Percentiles rank a stretch among this genome's conserved stretches.
Conservation (phyloP, 176 grass and related monocot species). For the Rhynchospora pubera region DNA sequence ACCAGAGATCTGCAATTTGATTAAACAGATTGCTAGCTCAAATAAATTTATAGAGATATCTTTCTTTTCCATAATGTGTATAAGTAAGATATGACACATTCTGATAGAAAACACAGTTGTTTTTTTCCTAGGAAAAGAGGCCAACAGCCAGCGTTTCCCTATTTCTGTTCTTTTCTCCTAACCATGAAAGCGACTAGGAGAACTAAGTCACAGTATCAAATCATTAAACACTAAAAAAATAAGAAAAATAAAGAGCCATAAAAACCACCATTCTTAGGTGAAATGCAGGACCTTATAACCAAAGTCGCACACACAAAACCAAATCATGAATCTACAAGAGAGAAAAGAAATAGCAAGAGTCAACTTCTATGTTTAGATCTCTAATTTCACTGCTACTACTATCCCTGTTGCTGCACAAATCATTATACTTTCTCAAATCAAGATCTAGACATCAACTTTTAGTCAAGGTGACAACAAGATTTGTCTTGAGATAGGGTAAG, state of each 20-base stretch:
- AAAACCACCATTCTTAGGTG: conserved; percentile 10
- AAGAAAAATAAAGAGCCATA: conserved; percentile 8
- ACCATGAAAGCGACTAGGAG: not conserved
- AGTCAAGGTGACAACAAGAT: not conserved
- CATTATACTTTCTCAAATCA: not conserved
- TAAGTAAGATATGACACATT: not conserved
- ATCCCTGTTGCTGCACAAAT: not conserved
- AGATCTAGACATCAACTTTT: not conserved
- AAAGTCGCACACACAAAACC: conserved; percentile 16
- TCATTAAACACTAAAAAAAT: not conserved
- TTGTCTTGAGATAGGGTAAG: not conserved
- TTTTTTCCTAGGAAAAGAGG: conserved; percentile 18
- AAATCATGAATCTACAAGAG: conserved; percentile 25
- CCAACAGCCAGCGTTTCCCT: not conserved
- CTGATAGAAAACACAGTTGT: not conserved
- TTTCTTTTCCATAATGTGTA: not conserved
- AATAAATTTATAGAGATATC: not conserved
- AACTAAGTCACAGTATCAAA: not conserved
- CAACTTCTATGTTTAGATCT: conserved; percentile 3
- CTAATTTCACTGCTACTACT: not conserved
- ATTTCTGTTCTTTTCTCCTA: not conserved
- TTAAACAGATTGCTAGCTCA: not conserved
- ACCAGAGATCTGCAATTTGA: conserved; percentile 4
- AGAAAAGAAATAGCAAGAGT: conserved; percentile 2
- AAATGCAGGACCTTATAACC: conserved; percentile 12